phyloP scores from a whole-genome alignment of 2,329 filamentous ascomycete species.

The Biscogniauxia marginata region DNA sequence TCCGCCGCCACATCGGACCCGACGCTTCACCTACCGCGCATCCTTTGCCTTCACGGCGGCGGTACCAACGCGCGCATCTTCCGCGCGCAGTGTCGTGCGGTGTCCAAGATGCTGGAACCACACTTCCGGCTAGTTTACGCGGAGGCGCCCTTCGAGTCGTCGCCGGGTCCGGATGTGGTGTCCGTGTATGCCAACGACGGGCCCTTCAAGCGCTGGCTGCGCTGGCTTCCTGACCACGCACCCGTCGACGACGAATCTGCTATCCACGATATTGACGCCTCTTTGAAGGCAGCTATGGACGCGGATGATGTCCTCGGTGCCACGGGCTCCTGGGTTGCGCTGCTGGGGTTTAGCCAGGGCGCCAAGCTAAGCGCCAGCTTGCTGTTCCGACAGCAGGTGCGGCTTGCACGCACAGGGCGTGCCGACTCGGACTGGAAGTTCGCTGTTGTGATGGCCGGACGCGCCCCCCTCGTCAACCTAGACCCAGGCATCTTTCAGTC shows the following conservation, averaged over 20 bases:
- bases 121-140: slow-evolving; percentile 71
- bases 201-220: slow-evolving; percentile 63
- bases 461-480: slow-evolving; percentile 57
- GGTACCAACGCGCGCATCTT: slow-evolving; percentile 73
- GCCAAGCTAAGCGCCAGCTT: slow-evolving; percentile 61
- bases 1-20: slow-evolving; percentile 3
- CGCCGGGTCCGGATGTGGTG: slow-evolving; percentile 60
- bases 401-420: slow-evolving; percentile 36
- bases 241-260: slow-evolving; percentile 47
- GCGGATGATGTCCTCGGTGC: slow-evolving; percentile 49
- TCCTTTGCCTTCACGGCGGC: slow-evolving; percentile 80
- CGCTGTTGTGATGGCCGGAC: slow-evolving; percentile 60
- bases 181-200: slow-evolving; percentile 64
- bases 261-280: slow-evolving; percentile 39
- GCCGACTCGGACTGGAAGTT: slow-evolving; percentile 48
- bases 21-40: slow-evolving; percentile 52
- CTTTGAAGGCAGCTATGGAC: slow-evolving; percentile 48
- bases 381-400: slow-evolving; percentile 60
- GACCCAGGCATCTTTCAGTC: slow-evolving; percentile 35
- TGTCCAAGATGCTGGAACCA: slow-evolving; percentile 44
- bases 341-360: slow-evolving; percentile 68
- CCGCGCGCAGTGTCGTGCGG: slow-evolving; percentile 61
- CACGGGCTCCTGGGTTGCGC: slow-evolving; percentile 56
- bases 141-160: slow-evolving; percentile 65
- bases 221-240: slow-evolving; percentile 58